These are phyloP conservation scores for Neopestalotiopsis sp. DNA, from an alignment of 2,329 filamentous ascomycete species.

Conservation along the genomic window DNA sequence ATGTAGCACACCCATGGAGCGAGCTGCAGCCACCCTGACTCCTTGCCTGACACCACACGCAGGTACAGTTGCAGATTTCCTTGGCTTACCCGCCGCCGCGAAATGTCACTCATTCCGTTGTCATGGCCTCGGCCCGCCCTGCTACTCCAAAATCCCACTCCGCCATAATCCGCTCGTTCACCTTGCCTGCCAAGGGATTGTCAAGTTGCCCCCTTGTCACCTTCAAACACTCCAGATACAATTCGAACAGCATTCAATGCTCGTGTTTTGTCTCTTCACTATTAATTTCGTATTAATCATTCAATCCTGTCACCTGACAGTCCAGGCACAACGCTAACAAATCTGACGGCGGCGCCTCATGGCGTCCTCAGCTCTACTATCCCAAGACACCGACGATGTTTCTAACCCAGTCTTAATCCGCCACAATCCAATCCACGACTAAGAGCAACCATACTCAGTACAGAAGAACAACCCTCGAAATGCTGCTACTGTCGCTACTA, in stretches of 20 bases:
- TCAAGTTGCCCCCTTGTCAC: not conserved
- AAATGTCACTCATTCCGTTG: not conserved
- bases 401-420: not conserved
- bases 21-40: not conserved
- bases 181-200: not conserved
- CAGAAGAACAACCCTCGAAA: no score
- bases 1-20: not conserved
- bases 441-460: no score
- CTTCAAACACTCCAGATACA: not conserved
- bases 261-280: not conserved
- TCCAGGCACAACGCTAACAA: not conserved
- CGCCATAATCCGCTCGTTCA: no score
- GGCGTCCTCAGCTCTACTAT: not conserved
- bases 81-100: not conserved
- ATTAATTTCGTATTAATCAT: not conserved
- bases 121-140: not conserved
- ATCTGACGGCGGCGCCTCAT: not conserved
- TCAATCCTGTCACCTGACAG: not conserved
- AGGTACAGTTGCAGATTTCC: not conserved
- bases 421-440: not conserved
- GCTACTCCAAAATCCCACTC: not conserved
- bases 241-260: not conserved
- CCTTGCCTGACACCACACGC: not conserved
- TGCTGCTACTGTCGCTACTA: no score
- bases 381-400: not conserved